These are phyloP conservation scores for Kokia cookei DNA, from an alignment of 441 rosid genomes.

Conservation along the genomic window DNA sequence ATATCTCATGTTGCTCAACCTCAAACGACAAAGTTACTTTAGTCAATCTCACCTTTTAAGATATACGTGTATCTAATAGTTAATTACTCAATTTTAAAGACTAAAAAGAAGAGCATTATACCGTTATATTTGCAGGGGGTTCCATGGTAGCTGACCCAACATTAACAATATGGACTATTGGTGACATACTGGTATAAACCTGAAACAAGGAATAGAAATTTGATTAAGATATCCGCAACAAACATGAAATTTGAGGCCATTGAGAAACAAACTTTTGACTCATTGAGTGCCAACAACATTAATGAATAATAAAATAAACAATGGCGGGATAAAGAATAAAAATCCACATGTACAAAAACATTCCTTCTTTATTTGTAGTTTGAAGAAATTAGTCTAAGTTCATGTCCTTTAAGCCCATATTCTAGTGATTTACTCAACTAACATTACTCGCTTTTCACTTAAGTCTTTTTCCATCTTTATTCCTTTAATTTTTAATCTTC, in stretches of 20 bases:
- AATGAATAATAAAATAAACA: neutral
- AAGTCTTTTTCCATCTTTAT: neutral
- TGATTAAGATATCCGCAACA: neutral
- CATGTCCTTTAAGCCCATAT: neutral
- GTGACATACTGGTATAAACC: conserved; percentile 85
- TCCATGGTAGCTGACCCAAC: conserved; percentile 46
- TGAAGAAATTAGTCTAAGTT: neutral
- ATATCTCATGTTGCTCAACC: neutral
- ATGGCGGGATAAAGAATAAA: neutral
- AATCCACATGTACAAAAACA: neutral
- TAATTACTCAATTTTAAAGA: neutral
- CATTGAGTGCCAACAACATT: conserved; percentile 3
- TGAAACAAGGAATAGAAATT: conserved; percentile 29
- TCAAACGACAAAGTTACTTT: neutral
- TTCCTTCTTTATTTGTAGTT: neutral
- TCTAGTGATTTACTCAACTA: neutral
- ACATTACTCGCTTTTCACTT: neutral
- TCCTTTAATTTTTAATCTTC: neutral
- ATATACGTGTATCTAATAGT: neutral
- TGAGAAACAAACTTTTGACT: neutral
- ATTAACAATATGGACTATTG: conserved; percentile 73
- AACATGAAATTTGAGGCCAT: neutral
- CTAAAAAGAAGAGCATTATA: conserved; percentile 19
- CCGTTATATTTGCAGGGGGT: conserved; percentile 77
- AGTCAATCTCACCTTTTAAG: neutral